Evolutionary conservation across 805 yeast genomes (phyloP), one percentile per base, ranked within the genome.

Genomic region (Metschnikowia continentalis): DNA sequence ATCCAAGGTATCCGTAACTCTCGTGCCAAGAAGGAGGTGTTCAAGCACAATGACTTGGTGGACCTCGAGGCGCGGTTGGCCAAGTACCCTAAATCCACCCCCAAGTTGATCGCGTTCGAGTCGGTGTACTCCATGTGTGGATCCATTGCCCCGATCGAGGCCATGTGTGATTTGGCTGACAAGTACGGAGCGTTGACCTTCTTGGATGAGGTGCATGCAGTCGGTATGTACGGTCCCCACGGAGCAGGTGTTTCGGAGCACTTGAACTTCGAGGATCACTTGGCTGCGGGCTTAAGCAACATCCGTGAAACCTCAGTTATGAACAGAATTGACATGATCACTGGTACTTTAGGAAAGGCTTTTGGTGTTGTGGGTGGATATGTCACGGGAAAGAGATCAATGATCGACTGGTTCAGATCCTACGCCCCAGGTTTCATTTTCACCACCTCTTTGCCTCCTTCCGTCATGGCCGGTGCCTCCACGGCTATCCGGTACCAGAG

Each of bases 231-330:
- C 67, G 99, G 99, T 62, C 98, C 99, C 53, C 96, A 88, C 63
- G 99, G 99, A 66, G 99, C 97, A 33, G 99, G 99, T 74, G 98
- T 94, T 49, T 97, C 98, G 44, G 99, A 94, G 71, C 99, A 94
- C 68, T 77, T 87, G 62, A 89, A 94, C 71, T 94, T 90, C 61
- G 88, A 88, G 43, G 83, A 84, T 49, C 96, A 92, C 66, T 81
- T 88, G 64, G 66, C 74, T 52, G 69, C 83, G 14, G 94, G 94
- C 58, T 73, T 82, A 59, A 77, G 77, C 13, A 61, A 59, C 42
- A 57, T 61, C 39, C 69, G 75, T 50, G 38, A 47, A 2, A 42
- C 47, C 33, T 83, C 96, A 8, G 86, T 87, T 35, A 81, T 86
- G 88, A 91, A 86, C 68, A 83, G 97, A 67, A 81, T 94, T 51